Percentiles rank a stretch among this genome's conserved stretches.
Conservation (phyloP, 164 flowering plant species). For the Magnolia sinica region DNA sequence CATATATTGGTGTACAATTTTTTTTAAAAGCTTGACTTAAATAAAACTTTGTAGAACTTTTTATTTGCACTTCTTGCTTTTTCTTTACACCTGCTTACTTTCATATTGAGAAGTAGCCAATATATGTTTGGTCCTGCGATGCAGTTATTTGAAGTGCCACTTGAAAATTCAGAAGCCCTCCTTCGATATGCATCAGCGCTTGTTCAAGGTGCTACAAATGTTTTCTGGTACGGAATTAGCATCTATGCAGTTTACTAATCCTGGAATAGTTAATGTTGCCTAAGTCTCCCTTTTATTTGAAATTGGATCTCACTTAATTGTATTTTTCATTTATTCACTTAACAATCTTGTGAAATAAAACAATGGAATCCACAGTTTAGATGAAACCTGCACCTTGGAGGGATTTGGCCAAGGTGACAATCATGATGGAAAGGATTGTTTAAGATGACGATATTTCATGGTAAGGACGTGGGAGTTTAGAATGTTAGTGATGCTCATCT, state of each 20-base stretch:
- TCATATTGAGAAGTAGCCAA: neutral
- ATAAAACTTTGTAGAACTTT: no score
- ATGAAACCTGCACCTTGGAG: neutral
- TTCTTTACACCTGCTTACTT: neutral
- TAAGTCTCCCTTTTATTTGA: neutral
- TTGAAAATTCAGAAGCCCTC: slow-evolving; percentile 66
- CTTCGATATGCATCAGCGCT: slow-evolving; percentile 96
- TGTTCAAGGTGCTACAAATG: slow-evolving; percentile 93
- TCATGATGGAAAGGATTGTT: no score
- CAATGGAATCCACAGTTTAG: neutral
- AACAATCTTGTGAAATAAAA: neutral
- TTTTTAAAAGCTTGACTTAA: no score
- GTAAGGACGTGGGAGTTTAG: no score
- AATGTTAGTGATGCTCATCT: no score
- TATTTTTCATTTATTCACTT: neutral
- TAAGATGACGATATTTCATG: no score
- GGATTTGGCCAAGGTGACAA: neutral
- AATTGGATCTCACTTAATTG: neutral
- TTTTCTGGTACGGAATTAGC: slow-evolving; percentile 75
- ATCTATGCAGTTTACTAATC: neutral
- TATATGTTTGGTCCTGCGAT: slow-evolving; percentile 14
- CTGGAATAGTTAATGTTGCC: neutral
- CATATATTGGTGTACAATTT: no score
- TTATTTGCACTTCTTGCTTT: neutral
- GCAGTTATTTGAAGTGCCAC: slow-evolving; percentile 90